Evolutionary conservation across 192 early-diverging fungal genomes (phyloP).

Genomic region (Podochytrium sp.): DNA sequence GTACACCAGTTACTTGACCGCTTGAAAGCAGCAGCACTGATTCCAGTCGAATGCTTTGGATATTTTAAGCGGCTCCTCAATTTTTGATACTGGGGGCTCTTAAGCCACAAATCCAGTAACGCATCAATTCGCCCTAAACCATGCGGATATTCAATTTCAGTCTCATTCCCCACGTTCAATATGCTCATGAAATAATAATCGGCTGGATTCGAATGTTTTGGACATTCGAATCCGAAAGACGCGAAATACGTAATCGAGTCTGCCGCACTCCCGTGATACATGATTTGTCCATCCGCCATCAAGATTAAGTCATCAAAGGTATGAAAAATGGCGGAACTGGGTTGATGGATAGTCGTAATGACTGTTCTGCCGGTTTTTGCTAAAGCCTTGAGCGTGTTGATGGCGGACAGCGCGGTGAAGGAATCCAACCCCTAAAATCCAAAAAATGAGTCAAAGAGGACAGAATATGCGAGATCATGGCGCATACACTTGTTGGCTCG

Average conservation of each 20-base stretch:
- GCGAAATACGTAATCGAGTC: conserved; percentile 51
- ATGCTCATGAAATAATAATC: conserved; percentile 61
- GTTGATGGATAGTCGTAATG: conserved; percentile 47
- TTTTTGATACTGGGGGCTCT: conserved; percentile 26
- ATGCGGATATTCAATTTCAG: background rate
- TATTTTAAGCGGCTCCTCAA: conserved; percentile 9
- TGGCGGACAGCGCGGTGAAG: conserved; percentile 55
- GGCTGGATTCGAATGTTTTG: conserved; percentile 54
- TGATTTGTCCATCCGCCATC: conserved; percentile 66
- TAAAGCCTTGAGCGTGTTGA: conserved; percentile 48
- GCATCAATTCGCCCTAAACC: background rate
- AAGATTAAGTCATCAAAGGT: conserved; percentile 72
- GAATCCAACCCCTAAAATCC: conserved; percentile 52
- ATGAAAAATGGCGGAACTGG: conserved; percentile 59
- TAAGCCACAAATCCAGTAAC: conserved; percentile 42
- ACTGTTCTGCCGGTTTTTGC: conserved; percentile 46
- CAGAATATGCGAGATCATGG: background rate
- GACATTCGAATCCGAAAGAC: conserved; percentile 49
- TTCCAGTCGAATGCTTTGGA: background rate
- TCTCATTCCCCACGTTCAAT: conserved; percentile 40
- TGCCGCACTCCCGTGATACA: conserved; percentile 63
- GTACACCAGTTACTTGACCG: background rate
- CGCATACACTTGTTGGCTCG: conserved; percentile 60
- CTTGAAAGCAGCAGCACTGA: background rate
- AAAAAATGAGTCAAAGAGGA: background rate